Conservation (phyloP, 208 protist species). For the Leishmania martiniquensis region DNA sequence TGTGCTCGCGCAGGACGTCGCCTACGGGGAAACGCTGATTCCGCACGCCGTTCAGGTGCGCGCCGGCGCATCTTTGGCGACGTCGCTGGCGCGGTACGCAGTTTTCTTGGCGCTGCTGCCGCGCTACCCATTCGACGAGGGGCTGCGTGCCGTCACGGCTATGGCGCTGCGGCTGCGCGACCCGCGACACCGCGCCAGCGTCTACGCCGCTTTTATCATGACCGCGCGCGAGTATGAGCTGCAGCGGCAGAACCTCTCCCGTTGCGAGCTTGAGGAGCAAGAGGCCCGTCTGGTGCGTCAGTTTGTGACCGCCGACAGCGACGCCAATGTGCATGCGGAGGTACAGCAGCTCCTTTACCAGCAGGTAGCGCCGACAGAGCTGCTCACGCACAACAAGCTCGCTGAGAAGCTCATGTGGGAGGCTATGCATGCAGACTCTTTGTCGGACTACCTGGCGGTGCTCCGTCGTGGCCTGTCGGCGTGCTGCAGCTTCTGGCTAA, state of each 20-base stretch:
- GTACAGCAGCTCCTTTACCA: constrained; percentile 69
- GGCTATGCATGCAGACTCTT: constrained; percentile 69
- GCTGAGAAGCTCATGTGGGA: constrained; percentile 81
- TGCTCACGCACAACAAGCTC: constrained; percentile 67
- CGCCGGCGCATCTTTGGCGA: constrained; percentile 43
- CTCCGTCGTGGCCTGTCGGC: constrained; percentile 49
- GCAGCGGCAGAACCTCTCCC: constrained; percentile 36
- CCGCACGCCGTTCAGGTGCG: constrained; percentile 57
- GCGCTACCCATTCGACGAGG: constrained; percentile 47
- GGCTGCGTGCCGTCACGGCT: constrained; percentile 48
- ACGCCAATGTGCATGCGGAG: constrained; percentile 38
- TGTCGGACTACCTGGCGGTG: constrained; percentile 44
- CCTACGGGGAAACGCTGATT: constrained; percentile 63
- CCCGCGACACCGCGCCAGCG: constrained; percentile 50
- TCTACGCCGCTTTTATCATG: constrained; percentile 73
- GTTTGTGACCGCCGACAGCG: constrained; percentile 57
- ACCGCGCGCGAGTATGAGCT: constrained; percentile 57
- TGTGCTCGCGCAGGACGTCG: constrained; percentile 60
- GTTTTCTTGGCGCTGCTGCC: constrained; percentile 57
- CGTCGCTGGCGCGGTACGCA: constrained; percentile 50
- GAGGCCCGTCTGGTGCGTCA: constrained; percentile 64
- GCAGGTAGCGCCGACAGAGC: constrained; percentile 33
- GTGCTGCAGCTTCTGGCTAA: constrained; percentile 67
- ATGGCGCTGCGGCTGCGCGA: constrained; percentile 61
- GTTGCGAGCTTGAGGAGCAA: constrained; percentile 59